phyloP scores from a whole-genome alignment of 345 rosid genomes.

The Corchorus capsularis region DNA sequence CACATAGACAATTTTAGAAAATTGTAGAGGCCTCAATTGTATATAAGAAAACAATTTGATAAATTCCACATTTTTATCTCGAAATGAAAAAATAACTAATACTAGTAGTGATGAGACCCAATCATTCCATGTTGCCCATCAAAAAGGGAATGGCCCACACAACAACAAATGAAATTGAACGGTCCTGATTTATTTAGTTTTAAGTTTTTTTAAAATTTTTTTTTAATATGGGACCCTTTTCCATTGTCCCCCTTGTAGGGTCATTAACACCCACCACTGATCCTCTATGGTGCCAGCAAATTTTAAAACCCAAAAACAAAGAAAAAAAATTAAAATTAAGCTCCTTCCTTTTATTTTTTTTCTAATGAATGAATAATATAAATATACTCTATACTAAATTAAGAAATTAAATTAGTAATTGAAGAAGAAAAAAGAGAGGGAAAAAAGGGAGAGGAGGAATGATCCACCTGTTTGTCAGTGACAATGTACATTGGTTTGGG shows the following conservation, averaged over 20 bases:
- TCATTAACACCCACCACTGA: slow-evolving; percentile 18
- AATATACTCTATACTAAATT: no score
- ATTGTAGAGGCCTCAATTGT: no score
- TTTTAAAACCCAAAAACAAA: not conserved
- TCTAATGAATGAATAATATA: not conserved
- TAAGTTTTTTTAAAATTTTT: no score
- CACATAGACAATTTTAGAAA: no score
- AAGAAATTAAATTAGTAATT: no score
- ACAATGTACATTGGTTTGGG: slow-evolving; percentile 61
- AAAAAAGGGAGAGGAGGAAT: slow-evolving; percentile 36
- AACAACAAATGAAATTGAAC: not conserved
- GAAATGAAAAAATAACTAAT: not conserved
- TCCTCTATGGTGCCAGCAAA: slow-evolving; percentile 13
- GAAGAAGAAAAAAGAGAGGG: no score
- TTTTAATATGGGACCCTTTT: not conserved
- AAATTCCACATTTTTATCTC: not conserved
- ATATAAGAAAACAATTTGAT: no score
- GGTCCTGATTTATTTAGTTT: not conserved
- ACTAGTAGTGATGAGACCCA: not conserved
- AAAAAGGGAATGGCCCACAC: not conserved
- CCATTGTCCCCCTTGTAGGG: slow-evolving; percentile 3
- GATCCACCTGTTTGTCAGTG: slow-evolving; percentile 86
- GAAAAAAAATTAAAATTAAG: not conserved
- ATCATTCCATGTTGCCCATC: slow-evolving; percentile 20
- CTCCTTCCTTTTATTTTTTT: not conserved